A percentile compares a stretch with the other conserved stretches of the same genome.
These are phyloP conservation scores for Danielia reshetovae DNA, from an alignment of 805 yeast genomes.

Conservation along the genomic window DNA sequence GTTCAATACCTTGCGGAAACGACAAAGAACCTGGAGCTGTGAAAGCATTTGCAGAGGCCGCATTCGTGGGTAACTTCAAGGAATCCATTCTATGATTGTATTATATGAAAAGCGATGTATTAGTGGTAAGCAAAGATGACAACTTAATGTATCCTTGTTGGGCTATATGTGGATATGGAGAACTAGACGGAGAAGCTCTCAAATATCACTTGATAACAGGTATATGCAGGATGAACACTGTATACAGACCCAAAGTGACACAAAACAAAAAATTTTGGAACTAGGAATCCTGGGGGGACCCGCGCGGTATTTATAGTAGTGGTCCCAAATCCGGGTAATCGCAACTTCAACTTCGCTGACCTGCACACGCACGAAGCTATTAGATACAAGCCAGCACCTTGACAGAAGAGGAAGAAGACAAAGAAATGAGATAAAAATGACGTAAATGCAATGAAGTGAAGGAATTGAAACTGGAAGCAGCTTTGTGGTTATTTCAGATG, in stretches of 20 bases:
- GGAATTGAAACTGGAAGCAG: background rate
- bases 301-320: constrained; percentile 3
- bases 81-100: constrained; percentile 52
- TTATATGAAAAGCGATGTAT: constrained; percentile 6
- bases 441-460: too few relatives aligned
- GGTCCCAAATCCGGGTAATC: constrained; percentile 4
- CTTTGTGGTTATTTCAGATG: background rate
- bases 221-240: constrained; percentile 9
- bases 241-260: constrained; percentile 15
- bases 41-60: constrained; percentile 71
- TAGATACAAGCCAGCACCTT: too few relatives aligned
- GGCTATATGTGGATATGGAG: constrained; percentile 1
- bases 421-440: too few relatives aligned
- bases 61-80: constrained; percentile 69
- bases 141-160: constrained; percentile 39
- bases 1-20: constrained; percentile 50
- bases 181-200: too few relatives aligned
- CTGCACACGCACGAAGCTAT: too few relatives aligned
- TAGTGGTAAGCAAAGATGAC: constrained; percentile 27
- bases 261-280: constrained; percentile 8
- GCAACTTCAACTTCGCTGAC: too few relatives aligned
- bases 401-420: background rate
- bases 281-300: background rate
- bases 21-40: constrained; percentile 63
- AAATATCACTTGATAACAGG: too few relatives aligned